Conservation (phyloP, 2,329 filamentous ascomycete genomes). For the Xylaria sp. region DNA sequence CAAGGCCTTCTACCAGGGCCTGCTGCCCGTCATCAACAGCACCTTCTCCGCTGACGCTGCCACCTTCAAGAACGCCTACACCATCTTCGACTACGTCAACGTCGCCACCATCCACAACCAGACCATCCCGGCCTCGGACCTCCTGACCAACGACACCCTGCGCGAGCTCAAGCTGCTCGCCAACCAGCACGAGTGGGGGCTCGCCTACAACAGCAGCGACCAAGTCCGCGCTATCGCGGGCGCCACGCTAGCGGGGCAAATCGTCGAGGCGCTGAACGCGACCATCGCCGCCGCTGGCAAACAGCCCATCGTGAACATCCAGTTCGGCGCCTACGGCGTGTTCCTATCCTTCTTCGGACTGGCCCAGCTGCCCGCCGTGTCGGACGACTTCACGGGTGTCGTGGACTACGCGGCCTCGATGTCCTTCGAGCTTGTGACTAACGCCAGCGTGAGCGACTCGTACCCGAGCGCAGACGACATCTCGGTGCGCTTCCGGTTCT, state of each 20-base stretch:
- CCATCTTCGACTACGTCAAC: slow-evolving; percentile 71
- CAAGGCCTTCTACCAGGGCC: slow-evolving; percentile 67
- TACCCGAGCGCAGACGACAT: slow-evolving; percentile 65
- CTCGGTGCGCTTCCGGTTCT: slow-evolving; percentile 70
- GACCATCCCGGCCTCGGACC: slow-evolving; percentile 66
- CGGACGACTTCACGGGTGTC: slow-evolving; percentile 76
- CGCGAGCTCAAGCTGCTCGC: slow-evolving; percentile 77
- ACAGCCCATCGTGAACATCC: slow-evolving; percentile 57
- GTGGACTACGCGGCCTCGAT: slow-evolving; percentile 88
- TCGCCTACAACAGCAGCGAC: slow-evolving; percentile 84
- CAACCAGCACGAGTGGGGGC: slow-evolving; percentile 81
- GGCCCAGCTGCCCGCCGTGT: slow-evolving; percentile 61
- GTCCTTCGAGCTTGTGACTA: slow-evolving; percentile 77
- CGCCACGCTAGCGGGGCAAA: slow-evolving; percentile 66
- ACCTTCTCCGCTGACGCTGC: slow-evolving; percentile 60
- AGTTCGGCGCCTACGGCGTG: slow-evolving; percentile 70
- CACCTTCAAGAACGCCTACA: slow-evolving; percentile 70
- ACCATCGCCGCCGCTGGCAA: slow-evolving; percentile 55
- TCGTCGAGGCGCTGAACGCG: slow-evolving; percentile 63
- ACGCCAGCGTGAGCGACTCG: slow-evolving; percentile 56
- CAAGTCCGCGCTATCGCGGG: slow-evolving; percentile 68
- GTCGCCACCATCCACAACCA: slow-evolving; percentile 70
- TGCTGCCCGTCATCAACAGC: slow-evolving; percentile 66
- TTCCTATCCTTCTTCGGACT: slow-evolving; percentile 74
- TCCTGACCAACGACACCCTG: slow-evolving; percentile 70